A percentile compares a stretch with the other conserved stretches of the same genome.
Evolutionary conservation across 2,329 filamentous ascomycete genomes (phyloP).

Genomic region (Ophiostoma tasmaniense): DNA sequence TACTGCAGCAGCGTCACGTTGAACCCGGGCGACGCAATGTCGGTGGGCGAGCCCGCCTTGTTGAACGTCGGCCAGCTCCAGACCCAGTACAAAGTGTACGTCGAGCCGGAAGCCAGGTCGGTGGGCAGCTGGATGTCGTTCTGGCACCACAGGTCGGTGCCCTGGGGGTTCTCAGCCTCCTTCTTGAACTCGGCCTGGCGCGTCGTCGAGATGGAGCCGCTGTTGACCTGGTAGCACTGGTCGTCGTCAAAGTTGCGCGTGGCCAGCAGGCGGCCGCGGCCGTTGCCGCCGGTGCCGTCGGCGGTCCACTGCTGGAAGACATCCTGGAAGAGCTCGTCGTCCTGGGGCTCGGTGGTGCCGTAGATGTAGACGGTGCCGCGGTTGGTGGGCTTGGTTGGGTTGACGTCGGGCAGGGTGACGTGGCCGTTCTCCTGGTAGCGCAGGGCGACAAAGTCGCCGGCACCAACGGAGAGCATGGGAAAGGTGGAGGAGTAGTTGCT

Average conservation of each 20-base stretch:
- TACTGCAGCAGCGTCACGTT: slow-evolving; percentile 28
- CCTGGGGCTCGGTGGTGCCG: slow-evolving; percentile 53
- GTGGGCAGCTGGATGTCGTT: slow-evolving; percentile 67
- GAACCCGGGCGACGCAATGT: slow-evolving; percentile 29
- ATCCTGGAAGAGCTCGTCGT: slow-evolving; percentile 43
- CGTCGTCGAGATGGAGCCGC: slow-evolving; percentile 44
- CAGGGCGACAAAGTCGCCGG: slow-evolving; percentile 58
- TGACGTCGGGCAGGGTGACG: slow-evolving; percentile 51
- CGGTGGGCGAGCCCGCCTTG: slow-evolving; percentile 25
- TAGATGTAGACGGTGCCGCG: slow-evolving; percentile 69
- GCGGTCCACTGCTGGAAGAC: slow-evolving; percentile 72
- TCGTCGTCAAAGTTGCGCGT: slow-evolving; percentile 82
- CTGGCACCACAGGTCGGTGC: slow-evolving; percentile 66
- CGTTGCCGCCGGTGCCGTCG: slow-evolving; percentile 72
- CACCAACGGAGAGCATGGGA: slow-evolving; percentile 51
- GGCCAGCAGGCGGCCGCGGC: slow-evolving; percentile 65
- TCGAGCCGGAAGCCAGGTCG: slow-evolving; percentile 51
- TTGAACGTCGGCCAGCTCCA: slow-evolving; percentile 79
- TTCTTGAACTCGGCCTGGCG: slow-evolving; percentile 51
- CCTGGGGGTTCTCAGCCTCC: slow-evolving; percentile 41
- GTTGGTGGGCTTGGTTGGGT: slow-evolving; percentile 52
- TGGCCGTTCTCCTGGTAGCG: slow-evolving; percentile 70
- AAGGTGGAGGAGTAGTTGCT: slow-evolving; percentile 49
- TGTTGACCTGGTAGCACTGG: slow-evolving; percentile 75
- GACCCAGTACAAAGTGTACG: slow-evolving; percentile 86